phyloP scores from a whole-genome alignment of 345 rosid genomes.

The Linum trigynum region DNA sequence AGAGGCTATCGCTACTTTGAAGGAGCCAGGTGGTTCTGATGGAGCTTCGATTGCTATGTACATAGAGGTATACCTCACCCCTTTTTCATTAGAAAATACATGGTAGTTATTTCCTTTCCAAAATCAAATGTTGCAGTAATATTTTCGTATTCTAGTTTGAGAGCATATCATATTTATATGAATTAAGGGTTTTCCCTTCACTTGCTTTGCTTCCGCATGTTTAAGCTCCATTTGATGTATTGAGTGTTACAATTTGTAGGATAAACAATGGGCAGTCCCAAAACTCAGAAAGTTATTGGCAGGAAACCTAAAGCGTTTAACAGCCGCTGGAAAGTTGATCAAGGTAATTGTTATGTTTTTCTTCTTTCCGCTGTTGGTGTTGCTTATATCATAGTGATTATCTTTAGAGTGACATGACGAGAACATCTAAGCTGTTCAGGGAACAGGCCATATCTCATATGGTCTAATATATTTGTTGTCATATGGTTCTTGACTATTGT shows the following conservation, averaged over 20 bases:
- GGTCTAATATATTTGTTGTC: not conserved
- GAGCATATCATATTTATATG: not conserved
- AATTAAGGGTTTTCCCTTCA: not conserved
- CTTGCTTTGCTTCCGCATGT: not conserved
- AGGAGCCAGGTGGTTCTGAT: slow-evolving; percentile 76
- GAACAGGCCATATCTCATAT: too few relatives aligned
- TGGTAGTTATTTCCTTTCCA: not conserved
- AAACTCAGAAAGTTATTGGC: slow-evolving; percentile 75
- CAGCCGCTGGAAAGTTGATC: slow-evolving; percentile 65
- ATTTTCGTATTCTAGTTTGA: not conserved
- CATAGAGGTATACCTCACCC: slow-evolving; percentile 53
- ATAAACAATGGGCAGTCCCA: slow-evolving; percentile 49
- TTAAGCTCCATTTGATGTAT: not conserved
- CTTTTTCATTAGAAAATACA: not conserved
- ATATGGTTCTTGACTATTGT: not conserved
- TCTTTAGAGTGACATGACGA: not conserved
- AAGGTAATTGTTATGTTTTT: slow-evolving; percentile 42
- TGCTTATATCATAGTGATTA: not conserved
- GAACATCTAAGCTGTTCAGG: not conserved
- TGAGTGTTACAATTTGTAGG: slow-evolving; percentile 39
- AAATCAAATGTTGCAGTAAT: not conserved
- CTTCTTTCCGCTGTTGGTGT: not conserved
- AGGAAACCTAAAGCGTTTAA: slow-evolving; percentile 60
- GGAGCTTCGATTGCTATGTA: slow-evolving; percentile 60
- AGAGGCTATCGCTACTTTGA: slow-evolving; percentile 75